Base-by-base conservation (phyloP, 352 stramenopile genomes). In the Discostella stelligera region DNA sequence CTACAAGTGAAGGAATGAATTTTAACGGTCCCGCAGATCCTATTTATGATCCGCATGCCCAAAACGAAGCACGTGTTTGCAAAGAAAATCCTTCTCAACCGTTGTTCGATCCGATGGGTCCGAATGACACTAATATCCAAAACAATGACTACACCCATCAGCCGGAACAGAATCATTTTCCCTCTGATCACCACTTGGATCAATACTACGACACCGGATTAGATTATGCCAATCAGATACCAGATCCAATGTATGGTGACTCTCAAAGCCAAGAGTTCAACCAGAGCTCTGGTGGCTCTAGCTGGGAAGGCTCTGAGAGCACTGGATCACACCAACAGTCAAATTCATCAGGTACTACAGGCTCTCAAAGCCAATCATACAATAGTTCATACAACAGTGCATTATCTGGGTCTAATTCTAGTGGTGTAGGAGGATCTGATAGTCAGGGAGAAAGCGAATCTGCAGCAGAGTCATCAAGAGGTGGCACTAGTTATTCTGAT, bases 1-100 rank as follows among this genome's bases (percentile, higher is more conserved):
- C 77, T 55, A 79, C 66, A 23, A 84, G 50, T 20, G 63, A 77
- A 58, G 71, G 71, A 52, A 80, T 84, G 77, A 84, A 84, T 70
- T 84, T 84, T 48, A 64, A 76, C 44, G 64, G 77, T 21, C 77
- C 77, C 25, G 32, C 59, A 16, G 77, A 79, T 50, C 77, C 77
- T 41, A 67, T 84, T 14, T 75, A 77, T 49, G 77, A 84, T 44
- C 77, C 77, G 46, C 69, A 78, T 66, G 63, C 70, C 50, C 63
- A 84, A 53, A 77, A 80, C 46, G 77, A 84, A 71, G 77, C 77
- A 54, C 62, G 65, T 9, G 71, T 64, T 52, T 70, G 59, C 49
- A 71, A 67, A 55, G 65, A 75, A 32, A 80, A 59, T 25, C 60
- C 55, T 44, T 25, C 66, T 67, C 32, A 25, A 11, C 11, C 16